phyloP scores from a whole-genome alignment of 2,329 filamentous ascomycete species.

The Aureobasidium vineae region DNA sequence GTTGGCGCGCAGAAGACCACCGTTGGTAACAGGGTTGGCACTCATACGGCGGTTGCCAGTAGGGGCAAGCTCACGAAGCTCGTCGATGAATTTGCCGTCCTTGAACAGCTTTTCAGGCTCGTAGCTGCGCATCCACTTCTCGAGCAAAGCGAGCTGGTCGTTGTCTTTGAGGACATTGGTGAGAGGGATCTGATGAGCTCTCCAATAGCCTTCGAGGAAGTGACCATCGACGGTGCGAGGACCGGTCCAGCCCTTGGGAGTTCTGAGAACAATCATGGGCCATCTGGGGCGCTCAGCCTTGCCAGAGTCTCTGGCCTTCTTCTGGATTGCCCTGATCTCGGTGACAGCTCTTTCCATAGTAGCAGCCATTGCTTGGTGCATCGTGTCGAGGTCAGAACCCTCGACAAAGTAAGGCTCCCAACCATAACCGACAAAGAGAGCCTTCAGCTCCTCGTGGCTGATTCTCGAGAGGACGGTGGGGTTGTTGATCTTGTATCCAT shows the following conservation, averaged over 20 bases:
- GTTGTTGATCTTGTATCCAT: constrained; percentile 85
- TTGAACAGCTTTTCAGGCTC: constrained; percentile 69
- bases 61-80: constrained; percentile 65
- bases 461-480: constrained; percentile 72
- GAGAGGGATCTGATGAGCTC: constrained; percentile 74
- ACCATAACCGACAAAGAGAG: constrained; percentile 70
- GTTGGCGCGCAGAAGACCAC: constrained; percentile 64
- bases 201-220: constrained; percentile 73
- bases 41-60: constrained; percentile 68
- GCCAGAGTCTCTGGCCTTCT: constrained; percentile 67
- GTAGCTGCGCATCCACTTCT: constrained; percentile 75
- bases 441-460: constrained; percentile 67
- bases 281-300: constrained; percentile 69
- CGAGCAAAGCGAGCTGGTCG: constrained; percentile 63
- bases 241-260: constrained; percentile 77
- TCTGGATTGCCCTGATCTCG: constrained; percentile 68
- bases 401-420: constrained; percentile 81
- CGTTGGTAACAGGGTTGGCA: constrained; percentile 73
- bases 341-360: constrained; percentile 70
- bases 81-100: constrained; percentile 60
- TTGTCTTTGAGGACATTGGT: constrained; percentile 66
- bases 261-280: constrained; percentile 77
- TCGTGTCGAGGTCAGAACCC: constrained; percentile 67
- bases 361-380: constrained; percentile 80
- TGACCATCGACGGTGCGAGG: constrained; percentile 69